Evolutionary conservation across 805 yeast species (phyloP), one percentile per base, ranked within the genome.

Genomic region (Komagataella populi): DNA sequence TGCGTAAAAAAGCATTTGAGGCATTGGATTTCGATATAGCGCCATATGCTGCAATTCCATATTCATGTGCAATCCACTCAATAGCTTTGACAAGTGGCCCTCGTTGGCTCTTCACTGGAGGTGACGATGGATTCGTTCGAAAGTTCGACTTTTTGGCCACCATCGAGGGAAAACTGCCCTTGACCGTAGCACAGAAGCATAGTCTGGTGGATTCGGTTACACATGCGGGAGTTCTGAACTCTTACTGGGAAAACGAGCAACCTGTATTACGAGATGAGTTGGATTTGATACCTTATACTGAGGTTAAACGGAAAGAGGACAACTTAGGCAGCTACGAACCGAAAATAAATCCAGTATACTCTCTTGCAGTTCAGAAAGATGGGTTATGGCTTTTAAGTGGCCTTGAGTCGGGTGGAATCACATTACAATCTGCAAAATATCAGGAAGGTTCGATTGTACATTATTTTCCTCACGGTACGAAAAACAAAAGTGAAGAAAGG

Each of bases 171-270:
- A 85, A 84, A 57, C 71, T 84, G 6, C 91, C 93, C 4, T 70
- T 93, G 50, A 91, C 98, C 0, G 86, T 89, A 54, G 88, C 96
- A 2, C 99, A 93, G 64, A 80, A 80, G 60, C 98, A 93, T 64
- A 84, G 87, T 49, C 71, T 89, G 49, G 88, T 88, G 22, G 99
- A 93, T 63, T 78, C 93, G 1, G 78, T 93, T 36, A 76, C 84
- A 6, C 83, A 84, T 60, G 93, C 89, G 0, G 99, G 98, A 6
- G 83, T 87, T 4, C 67, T 90, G 4, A 62, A 76, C 14, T 83
- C 93, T 0, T 91, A 88, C 68, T 93, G 97, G 96, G 98, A 91
- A 61, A 93, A 93, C 65, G 98, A 93, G 67, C 87, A 89, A 59
- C 97, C 98, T 0, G 70, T 79, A 52, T 66, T 72, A 36, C 70